Evolutionary conservation across 2,329 filamentous ascomycete genomes (phyloP).

Genomic region (Trichoderma harzianum): DNA sequence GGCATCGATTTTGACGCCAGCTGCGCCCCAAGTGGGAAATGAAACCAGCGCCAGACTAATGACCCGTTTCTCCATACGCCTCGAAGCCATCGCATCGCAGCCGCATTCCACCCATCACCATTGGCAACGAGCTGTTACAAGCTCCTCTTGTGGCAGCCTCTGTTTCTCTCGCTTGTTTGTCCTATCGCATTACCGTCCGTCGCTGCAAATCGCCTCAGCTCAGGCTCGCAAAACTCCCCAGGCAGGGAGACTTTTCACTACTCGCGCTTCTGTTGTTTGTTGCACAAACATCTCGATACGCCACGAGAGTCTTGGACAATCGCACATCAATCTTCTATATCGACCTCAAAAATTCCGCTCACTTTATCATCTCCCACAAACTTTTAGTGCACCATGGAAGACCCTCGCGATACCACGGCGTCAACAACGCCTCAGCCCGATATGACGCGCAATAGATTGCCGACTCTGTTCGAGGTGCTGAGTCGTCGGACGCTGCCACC

Average conservation of each 20-base stretch:
- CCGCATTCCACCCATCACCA: constrained; percentile 23
- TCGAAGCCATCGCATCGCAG: constrained; percentile 15
- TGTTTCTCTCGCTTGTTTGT: constrained; percentile 1
- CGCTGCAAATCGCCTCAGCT: not conserved
- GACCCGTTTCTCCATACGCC: constrained; percentile 15
- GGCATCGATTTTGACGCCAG: constrained; percentile 8
- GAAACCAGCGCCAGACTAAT: constrained; percentile 17
- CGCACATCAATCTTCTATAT: not conserved
- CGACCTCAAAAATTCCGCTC: not conserved
- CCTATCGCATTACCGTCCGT: not conserved
- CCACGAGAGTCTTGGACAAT: not conserved
- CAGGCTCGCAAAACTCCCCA: not conserved
- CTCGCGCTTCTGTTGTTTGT: constrained; percentile 16
- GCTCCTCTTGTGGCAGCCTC: constrained; percentile 23
- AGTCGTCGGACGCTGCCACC: constrained; percentile 91
- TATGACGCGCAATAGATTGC: constrained; percentile 73
- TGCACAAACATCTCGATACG: constrained; percentile 5
- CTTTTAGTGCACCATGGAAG: constrained; percentile 22
- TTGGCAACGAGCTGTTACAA: constrained; percentile 19
- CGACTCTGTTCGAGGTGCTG: constrained; percentile 92
- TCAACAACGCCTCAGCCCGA: constrained; percentile 55
- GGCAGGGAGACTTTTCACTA: constrained; percentile 7
- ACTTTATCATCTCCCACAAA: not conserved
- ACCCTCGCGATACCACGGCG: constrained; percentile 30
- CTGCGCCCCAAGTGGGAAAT: constrained; percentile 12